Percentiles rank a stretch among this genome's conserved stretches.
Conservation (phyloP, 2,329 filamentous ascomycete genomes). For the Apiospora aurea region DNA sequence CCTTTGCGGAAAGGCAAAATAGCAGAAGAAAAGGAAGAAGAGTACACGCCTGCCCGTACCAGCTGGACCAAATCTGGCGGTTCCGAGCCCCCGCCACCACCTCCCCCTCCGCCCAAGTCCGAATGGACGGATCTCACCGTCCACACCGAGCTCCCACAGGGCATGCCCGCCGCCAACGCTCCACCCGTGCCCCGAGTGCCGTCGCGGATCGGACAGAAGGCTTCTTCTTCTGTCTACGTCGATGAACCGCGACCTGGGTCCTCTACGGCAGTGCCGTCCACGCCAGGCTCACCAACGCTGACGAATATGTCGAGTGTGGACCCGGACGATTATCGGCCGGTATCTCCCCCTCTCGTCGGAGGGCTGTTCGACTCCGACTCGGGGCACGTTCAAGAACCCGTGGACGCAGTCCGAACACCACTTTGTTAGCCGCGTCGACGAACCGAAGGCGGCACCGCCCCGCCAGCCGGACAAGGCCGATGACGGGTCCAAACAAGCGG, state of each 20-base stretch:
- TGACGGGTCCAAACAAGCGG: background rate
- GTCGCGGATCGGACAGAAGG: background rate
- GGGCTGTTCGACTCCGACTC: background rate
- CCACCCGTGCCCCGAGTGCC: background rate
- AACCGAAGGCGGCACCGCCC: no score
- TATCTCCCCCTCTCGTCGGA: background rate
- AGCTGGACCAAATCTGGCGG: background rate
- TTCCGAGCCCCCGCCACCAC: background rate
- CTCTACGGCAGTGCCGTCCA: background rate
- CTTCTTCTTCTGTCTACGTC: background rate
- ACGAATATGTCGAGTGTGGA: background rate
- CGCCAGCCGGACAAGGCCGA: background rate
- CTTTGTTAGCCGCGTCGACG: background rate
- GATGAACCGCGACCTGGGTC: background rate
- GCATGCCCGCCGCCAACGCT: background rate
- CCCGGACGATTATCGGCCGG: background rate
- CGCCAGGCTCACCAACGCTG: background rate
- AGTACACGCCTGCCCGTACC: background rate
- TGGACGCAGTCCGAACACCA: background rate
- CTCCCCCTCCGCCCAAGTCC: background rate
- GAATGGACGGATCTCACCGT: constrained; percentile 22
- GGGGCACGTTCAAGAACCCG: background rate
- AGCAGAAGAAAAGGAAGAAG: background rate
- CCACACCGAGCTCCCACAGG: background rate
- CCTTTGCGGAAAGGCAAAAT: background rate